Percentiles rank a stretch among this genome's conserved stretches.
Evolutionary conservation across 805 yeast species (phyloP).

Genomic region (Teunomyces kruisii): DNA sequence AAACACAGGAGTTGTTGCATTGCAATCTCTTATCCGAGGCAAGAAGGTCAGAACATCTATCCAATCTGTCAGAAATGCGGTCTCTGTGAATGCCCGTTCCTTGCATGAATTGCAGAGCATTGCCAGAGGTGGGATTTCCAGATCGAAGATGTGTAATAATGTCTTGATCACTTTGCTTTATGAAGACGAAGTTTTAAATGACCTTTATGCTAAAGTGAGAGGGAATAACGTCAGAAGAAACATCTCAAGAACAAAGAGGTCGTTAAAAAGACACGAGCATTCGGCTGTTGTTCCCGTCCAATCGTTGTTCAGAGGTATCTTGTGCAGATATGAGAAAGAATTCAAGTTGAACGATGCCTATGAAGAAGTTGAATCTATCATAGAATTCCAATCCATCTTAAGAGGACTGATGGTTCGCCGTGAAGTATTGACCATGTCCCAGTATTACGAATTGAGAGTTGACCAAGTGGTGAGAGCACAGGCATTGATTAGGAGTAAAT

Average conservation of each 20-base stretch:
- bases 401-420: constrained; percentile 50
- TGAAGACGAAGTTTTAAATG: constrained; percentile 37
- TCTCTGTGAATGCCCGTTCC: constrained; percentile 6
- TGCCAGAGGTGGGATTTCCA: constrained; percentile 44
- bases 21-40: constrained; percentile 45
- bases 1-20: constrained; percentile 17
- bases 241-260: constrained; percentile 17
- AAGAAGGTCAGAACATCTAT: constrained; percentile 27
- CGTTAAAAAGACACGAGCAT: constrained; percentile 14
- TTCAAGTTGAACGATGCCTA: constrained; percentile 53
- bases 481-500: constrained; percentile 64
- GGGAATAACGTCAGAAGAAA: constrained; percentile 40
- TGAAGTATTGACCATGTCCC: constrained; percentile 27
- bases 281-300: constrained; percentile 47
- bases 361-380: constrained; percentile 37
- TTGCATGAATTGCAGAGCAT: constrained; percentile 40
- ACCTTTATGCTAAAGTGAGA: constrained; percentile 43
- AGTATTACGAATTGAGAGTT: constrained; percentile 55
- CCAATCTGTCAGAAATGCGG: constrained; percentile 10
- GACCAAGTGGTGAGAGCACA: constrained; percentile 72
- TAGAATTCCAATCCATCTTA: constrained; percentile 52
- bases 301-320: constrained; percentile 61
- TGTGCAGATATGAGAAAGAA: constrained; percentile 57
- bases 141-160: constrained; percentile 43
- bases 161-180: constrained; percentile 42